A percentile compares a stretch with the other conserved stretches of the same genome.
Conservation (phyloP, 208 protist genomes). For the Acanthamoeba culbertsoni region DNA sequence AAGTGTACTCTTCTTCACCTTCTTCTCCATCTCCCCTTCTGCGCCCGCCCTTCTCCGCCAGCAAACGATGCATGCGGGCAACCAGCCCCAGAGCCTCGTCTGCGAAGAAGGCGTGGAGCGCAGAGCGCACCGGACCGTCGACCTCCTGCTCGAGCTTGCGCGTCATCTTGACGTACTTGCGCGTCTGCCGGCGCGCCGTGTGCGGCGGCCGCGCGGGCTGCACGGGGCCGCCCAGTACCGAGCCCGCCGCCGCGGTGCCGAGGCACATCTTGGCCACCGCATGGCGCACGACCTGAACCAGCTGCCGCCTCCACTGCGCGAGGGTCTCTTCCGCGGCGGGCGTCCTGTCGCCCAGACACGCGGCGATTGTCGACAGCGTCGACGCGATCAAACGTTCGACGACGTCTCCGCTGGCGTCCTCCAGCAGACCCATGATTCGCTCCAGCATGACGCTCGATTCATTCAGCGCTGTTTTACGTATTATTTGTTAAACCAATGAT, state of each 20-base stretch:
- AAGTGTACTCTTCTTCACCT: too few relatives aligned
- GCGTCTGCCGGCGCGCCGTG: neutral
- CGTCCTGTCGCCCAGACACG: neutral
- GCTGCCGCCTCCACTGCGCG: neutral
- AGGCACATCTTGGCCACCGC: constrained; percentile 21
- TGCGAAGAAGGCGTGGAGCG: neutral
- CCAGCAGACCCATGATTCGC: neutral
- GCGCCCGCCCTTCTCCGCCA: neutral
- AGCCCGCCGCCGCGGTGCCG: neutral
- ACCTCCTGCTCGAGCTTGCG: constrained; percentile 1
- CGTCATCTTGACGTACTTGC: neutral
- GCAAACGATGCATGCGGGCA: neutral
- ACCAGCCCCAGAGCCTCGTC: neutral
- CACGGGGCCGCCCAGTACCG: neutral
- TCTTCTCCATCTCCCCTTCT: too few relatives aligned
- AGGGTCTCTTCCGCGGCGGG: neutral
- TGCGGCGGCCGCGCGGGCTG: neutral
- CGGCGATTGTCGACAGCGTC: neutral
- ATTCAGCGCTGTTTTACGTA: neutral
- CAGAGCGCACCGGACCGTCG: neutral
- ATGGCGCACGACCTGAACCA: neutral
- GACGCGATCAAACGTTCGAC: neutral
- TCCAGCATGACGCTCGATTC: neutral
- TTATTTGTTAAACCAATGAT: too few relatives aligned
- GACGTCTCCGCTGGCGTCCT: neutral